Evolutionary conservation across 148 eudicot species (phyloP).

Genomic region (Nepenthes mirabilis): DNA sequence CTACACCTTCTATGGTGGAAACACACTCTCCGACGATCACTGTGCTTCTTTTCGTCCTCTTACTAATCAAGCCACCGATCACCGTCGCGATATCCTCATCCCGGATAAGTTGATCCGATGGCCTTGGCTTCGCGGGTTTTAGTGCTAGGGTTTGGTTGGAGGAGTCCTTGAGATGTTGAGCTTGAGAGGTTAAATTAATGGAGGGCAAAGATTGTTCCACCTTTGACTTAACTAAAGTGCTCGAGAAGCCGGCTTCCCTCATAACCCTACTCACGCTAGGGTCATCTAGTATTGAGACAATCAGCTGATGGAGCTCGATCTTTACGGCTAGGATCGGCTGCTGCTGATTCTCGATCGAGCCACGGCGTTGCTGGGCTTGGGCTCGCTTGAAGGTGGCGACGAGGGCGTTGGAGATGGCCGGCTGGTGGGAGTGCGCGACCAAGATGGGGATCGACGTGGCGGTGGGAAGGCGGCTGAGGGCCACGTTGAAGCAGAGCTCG

Average conservation of each 20-base stretch:
- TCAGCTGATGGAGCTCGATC: slow-evolving; percentile 63
- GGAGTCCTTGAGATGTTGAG: too few relatives aligned
- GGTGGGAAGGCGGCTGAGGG: slow-evolving; percentile 56
- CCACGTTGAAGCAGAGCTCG: slow-evolving; percentile 84
- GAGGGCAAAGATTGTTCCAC: slow-evolving; percentile 48
- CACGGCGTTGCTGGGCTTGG: slow-evolving; percentile 70
- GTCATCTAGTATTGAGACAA: slow-evolving; percentile 67
- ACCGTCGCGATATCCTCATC: too few relatives aligned
- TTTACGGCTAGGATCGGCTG: slow-evolving; percentile 57
- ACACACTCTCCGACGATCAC: slow-evolving; percentile 59
- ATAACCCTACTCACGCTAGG: slow-evolving; percentile 85
- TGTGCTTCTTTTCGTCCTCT: slow-evolving; percentile 14
- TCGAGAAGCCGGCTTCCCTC: slow-evolving; percentile 83
- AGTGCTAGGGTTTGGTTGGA: too few relatives aligned
- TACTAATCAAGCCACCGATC: too few relatives aligned
- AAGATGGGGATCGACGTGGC: slow-evolving; percentile 32
- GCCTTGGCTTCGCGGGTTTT: too few relatives aligned
- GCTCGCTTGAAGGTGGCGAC: slow-evolving; percentile 71
- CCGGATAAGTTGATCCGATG: too few relatives aligned
- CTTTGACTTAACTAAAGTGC: slow-evolving; percentile 56
- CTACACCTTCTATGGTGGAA: slow-evolving; percentile 30
- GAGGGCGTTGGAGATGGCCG: slow-evolving; percentile 58
- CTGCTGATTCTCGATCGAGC: slow-evolving; percentile 53
- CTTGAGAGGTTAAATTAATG: slow-evolving; percentile 1
- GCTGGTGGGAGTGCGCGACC: slow-evolving; percentile 31